Percentiles rank a stretch among this genome's conserved stretches.
Evolutionary conservation across 2,329 filamentous ascomycete species (phyloP).

Genomic region (Ceratocystiopsis minuta): DNA sequence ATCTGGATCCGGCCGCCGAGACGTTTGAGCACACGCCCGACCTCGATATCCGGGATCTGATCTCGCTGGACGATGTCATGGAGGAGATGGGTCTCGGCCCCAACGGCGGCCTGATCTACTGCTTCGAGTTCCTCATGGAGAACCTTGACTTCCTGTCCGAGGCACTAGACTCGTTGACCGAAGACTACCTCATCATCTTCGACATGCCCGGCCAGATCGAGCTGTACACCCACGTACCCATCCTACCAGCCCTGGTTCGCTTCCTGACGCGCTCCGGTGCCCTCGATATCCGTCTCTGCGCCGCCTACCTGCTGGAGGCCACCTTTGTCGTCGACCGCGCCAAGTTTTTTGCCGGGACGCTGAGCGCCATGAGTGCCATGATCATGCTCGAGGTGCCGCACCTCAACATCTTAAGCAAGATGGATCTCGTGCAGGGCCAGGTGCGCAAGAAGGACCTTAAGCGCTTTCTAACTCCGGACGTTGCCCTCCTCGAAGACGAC

Average conservation of each 20-base stretch:
- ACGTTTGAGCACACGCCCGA: slow-evolving; percentile 81
- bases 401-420: slow-evolving; percentile 91
- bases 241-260: slow-evolving; percentile 68
- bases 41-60: slow-evolving; percentile 88
- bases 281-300: slow-evolving; percentile 80
- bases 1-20: slow-evolving; percentile 92
- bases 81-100: slow-evolving; percentile 81
- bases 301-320: slow-evolving; percentile 83
- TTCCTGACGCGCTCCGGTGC: slow-evolving; percentile 63
- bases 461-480: slow-evolving; percentile 76
- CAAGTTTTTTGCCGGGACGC: slow-evolving; percentile 91
- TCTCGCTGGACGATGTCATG: slow-evolving; percentile 90
- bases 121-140: slow-evolving; percentile 88
- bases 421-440: slow-evolving; percentile 88
- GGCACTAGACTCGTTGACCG: slow-evolving; percentile 65
- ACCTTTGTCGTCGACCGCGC: slow-evolving; percentile 91
- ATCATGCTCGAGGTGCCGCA: slow-evolving; percentile 95
- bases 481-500: slow-evolving; percentile 64
- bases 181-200: slow-evolving; percentile 94
- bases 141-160: slow-evolving; percentile 86
- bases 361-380: slow-evolving; percentile 98
- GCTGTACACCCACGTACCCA: slow-evolving; percentile 90
- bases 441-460: slow-evolving; percentile 77
- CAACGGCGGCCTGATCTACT: slow-evolving; percentile 87
- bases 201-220: slow-evolving; percentile 99